A percentile compares a stretch with the other conserved stretches of the same genome.
These are phyloP conservation scores for Blastobotrys arbuscula DNA, from an alignment of 1,139 yeast genomes.

Conservation along the genomic window DNA sequence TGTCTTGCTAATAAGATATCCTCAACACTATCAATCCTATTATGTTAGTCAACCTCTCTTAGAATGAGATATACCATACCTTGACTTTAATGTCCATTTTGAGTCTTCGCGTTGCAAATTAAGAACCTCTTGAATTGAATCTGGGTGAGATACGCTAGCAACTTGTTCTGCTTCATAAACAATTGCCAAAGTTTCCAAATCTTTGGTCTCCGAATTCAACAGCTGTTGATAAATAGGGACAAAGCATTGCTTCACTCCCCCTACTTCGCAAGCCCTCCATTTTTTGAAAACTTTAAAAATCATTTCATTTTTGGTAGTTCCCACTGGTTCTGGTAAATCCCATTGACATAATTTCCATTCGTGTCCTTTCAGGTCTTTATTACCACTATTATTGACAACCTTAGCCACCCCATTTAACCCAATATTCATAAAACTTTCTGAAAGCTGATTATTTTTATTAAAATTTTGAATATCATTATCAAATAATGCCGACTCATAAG, in stretches of 20 bases:
- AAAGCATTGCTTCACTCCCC: background rate
- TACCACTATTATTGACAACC: constrained; percentile 12
- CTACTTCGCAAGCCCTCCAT: background rate
- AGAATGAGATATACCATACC: constrained; percentile 2
- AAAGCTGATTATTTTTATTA: constrained; percentile 23
- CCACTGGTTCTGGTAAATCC: constrained; percentile 49
- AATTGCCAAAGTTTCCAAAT: constrained; percentile 8
- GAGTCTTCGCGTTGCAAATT: background rate
- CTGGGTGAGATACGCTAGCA: constrained; percentile 2
- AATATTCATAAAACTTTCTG: constrained; percentile 39
- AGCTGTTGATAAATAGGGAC: background rate
- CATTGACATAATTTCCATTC: constrained; percentile 66
- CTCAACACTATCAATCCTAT: constrained; percentile 17
- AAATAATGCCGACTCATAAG: constrained; percentile 51
- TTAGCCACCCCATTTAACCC: constrained; percentile 50
- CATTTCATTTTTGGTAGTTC: constrained; percentile 37
- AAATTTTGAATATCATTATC: constrained; percentile 35
- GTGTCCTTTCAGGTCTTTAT: background rate
- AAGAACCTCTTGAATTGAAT: background rate
- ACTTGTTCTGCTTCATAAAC: constrained; percentile 8
- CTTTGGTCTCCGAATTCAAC: constrained; percentile 10
- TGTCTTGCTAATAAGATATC: constrained; percentile 23
- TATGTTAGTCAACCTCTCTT: background rate
- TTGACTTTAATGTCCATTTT: constrained; percentile 2
- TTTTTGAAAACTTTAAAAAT: constrained; percentile 46